These are phyloP conservation scores for Apodospora peruviana DNA, from an alignment of 495 filamentous ascomycete genomes.

Conservation along the genomic window DNA sequence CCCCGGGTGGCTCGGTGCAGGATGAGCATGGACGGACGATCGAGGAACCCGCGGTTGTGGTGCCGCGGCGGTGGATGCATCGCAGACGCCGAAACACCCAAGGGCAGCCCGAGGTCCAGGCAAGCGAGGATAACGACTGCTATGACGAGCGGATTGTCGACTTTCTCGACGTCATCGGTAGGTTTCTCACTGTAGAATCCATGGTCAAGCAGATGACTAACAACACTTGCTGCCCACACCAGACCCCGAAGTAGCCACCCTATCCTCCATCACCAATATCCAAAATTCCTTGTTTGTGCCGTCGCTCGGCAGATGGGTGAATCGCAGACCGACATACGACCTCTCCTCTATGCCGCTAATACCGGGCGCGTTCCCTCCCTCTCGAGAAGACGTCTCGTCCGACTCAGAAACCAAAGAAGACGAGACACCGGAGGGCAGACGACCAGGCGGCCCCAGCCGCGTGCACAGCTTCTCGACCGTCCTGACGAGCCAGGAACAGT, in stretches of 20 bases:
- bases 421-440: not conserved
- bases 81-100: not conserved
- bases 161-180: conserved; percentile 67
- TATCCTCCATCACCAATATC: conserved; percentile 72
- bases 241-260: conserved; percentile 71
- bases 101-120: not conserved
- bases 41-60: not conserved
- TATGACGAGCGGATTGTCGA: conserved; percentile 57
- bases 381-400: conserved; percentile 12
- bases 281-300: conserved; percentile 75
- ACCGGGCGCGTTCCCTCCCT: conserved; percentile 19
- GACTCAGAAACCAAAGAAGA: conserved; percentile 4
- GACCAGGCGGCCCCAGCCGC: conserved; percentile 5
- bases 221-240: not conserved
- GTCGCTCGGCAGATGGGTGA: conserved; percentile 59
- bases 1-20: not conserved
- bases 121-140: conserved; percentile 22
- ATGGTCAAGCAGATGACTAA: not conserved
- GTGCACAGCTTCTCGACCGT: conserved; percentile 38
- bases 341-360: conserved; percentile 44
- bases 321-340: conserved; percentile 67
- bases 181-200: conserved; percentile 12
- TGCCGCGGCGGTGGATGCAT: not conserved
- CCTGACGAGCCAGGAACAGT: conserved; percentile 35
- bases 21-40: not conserved